Evolutionary conservation across 108 stramenopile species (phyloP).

Genomic region (Stephanodiscus minutulus): DNA sequence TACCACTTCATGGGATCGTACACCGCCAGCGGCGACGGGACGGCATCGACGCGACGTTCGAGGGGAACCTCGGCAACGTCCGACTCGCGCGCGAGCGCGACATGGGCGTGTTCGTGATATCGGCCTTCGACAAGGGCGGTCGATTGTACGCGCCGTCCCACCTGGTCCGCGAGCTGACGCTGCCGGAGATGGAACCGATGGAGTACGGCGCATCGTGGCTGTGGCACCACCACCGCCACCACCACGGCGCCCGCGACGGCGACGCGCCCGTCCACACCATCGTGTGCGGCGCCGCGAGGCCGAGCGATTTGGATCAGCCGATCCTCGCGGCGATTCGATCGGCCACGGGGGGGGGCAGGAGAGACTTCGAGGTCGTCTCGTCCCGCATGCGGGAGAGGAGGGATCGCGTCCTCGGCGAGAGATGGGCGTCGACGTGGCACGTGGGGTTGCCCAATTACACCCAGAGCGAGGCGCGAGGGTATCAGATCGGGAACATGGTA

Average conservation of each 20-base stretch:
- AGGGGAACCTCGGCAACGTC: slow-evolving; percentile 72
- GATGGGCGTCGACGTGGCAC: slow-evolving; percentile 72
- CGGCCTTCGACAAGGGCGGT: slow-evolving; percentile 91
- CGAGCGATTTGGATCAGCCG: slow-evolving; percentile 76
- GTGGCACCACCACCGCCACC: slow-evolving; percentile 57
- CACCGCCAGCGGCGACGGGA: slow-evolving; percentile 77
- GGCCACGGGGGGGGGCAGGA: slow-evolving; percentile 27
- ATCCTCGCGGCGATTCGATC: slow-evolving; percentile 58
- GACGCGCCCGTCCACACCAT: slow-evolving; percentile 55
- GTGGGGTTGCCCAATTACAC: slow-evolving; percentile 74
- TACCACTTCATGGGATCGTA: slow-evolving; percentile 89
- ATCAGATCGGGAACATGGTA: slow-evolving; percentile 73
- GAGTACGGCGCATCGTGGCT: slow-evolving; percentile 64
- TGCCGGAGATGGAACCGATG: slow-evolving; percentile 84
- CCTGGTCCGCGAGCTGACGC: slow-evolving; percentile 61
- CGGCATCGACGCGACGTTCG: slow-evolving; percentile 24
- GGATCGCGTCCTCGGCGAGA: slow-evolving; percentile 66
- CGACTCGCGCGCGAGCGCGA: slow-evolving; percentile 66
- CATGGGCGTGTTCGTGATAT: slow-evolving; percentile 90
- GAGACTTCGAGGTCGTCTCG: slow-evolving; percentile 33
- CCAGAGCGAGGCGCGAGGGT: slow-evolving; percentile 45
- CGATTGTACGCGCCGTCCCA: slow-evolving; percentile 70
- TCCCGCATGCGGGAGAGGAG: slow-evolving; percentile 58
- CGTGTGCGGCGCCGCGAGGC: slow-evolving; percentile 72
- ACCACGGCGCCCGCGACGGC: slow-evolving; percentile 17